These are phyloP conservation scores for Cystoisospora suis DNA, from an alignment of 169 alveolate genomes.

Conservation along the genomic window DNA sequence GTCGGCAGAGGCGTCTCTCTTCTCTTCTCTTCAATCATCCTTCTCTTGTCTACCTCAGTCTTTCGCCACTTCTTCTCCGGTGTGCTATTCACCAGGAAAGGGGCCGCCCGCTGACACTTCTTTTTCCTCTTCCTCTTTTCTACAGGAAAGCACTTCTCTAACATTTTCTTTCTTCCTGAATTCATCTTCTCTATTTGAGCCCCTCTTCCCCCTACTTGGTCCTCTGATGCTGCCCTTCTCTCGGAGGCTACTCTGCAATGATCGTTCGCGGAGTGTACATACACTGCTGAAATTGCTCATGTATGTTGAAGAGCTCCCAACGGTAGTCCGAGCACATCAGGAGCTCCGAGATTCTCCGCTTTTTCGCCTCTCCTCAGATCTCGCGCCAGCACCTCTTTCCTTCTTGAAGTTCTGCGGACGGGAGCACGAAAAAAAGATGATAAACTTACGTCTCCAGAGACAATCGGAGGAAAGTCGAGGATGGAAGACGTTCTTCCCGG, in stretches of 20 bases:
- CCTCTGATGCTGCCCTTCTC: not conserved
- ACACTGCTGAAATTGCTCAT: not conserved
- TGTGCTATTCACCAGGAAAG: too few species aligned
- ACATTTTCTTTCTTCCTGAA: not conserved
- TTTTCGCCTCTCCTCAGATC: not conserved
- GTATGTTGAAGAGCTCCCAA: not conserved
- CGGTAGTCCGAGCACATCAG: not conserved
- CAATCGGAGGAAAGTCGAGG: not conserved
- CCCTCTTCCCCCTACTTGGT: not conserved
- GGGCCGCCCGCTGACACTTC: too few species aligned
- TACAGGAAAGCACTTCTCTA: not conserved
- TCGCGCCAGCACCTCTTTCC: not conserved
- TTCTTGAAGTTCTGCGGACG: not conserved
- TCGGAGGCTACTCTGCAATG: not conserved
- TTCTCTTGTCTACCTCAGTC: not conserved
- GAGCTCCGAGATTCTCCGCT: constrained; percentile 2
- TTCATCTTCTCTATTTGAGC: not conserved
- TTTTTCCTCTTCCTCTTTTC: not conserved
- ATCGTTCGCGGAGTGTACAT: not conserved
- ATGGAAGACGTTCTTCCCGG: too few species aligned
- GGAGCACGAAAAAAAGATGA: not conserved
- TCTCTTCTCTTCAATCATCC: not conserved
- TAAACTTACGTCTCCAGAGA: not conserved
- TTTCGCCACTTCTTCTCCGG: not conserved
- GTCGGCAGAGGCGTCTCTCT: not conserved